Base-by-base conservation (phyloP, 768 basidiomycete species). In the Cantharellus cinnabarinus region DNA sequence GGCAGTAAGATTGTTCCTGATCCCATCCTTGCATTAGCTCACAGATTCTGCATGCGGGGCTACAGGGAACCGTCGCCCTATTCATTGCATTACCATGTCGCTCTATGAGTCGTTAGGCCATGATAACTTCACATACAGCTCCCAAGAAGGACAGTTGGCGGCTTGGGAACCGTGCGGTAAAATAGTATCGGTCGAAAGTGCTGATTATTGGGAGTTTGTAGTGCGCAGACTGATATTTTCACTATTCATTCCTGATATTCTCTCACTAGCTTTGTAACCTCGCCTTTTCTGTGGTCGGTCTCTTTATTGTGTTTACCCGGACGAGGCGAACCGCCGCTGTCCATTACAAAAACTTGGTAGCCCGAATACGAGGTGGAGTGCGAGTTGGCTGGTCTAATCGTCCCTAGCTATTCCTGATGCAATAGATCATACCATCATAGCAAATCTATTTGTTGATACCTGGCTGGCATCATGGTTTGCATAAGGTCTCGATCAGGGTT, bases 11-110 rank as follows among this genome's bases (percentile, higher is more conserved):
- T 48, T 10, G 10, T 1, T 48, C 44, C 10, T 48, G 44, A 10
- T 29, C 44, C 29, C 10, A 48, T 1, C 44, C 29, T 20, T 29
- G 10, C 44, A 48, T 4, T 63, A 93, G 89, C 73, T 87, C 41
- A 73, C 81, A 65, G 80, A 91, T 72, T 90, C 91, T 2, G 94
- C 85, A 70, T 97, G 91, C 71, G 81, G 87, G 66, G 91, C 93
- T n/a, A 94, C 90, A 67, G 93, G 93, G 57, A 93, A 93, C 70
- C 80, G 93, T 34, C 81, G 87, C 20, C 76, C 90, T 44, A 76
- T 93, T 74, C 91, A 91, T 67, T 97, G 91, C 62, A 66, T 78
- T 41, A 69, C 66, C 15, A 64, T 64, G 40, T 48, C 44, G 1
- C 10, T 10, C 29, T 48, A 10, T 10, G 61, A 60, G 5, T 55